phyloP scores from a whole-genome alignment of 805 yeast genomes.

The Torulaspora indica region DNA sequence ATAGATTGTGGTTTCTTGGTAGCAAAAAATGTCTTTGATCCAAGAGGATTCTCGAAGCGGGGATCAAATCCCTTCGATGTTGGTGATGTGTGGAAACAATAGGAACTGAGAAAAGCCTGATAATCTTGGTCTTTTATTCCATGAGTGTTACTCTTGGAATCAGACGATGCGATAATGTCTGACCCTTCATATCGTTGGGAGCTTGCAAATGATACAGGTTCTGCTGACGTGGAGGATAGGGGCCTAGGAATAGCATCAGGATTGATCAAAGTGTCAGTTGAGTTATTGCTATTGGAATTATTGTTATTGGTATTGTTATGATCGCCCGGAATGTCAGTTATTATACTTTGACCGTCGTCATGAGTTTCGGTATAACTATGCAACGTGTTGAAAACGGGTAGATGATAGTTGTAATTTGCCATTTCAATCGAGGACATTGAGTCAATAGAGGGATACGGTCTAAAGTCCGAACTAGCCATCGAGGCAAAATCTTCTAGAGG shows the following conservation, averaged over 20 bases:
- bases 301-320: conserved; percentile 1
- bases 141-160: background rate
- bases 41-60: background rate
- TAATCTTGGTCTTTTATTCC: conserved; percentile 22
- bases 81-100: conserved; percentile 26
- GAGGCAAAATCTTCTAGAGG: conserved; percentile 20
- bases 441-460: conserved; percentile 7
- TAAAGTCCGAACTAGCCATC: conserved; percentile 8
- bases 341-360: conserved; percentile 22
- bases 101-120: conserved; percentile 27
- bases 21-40: background rate
- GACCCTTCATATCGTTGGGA: background rate
- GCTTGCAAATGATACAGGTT: conserved; percentile 2
- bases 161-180: background rate
- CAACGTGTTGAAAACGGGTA: conserved; percentile 7
- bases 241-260: conserved; percentile 12
- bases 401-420: conserved; percentile 9
- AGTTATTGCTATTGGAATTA: conserved; percentile 10
- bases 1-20: background rate
- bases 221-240: conserved; percentile 8
- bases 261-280: conserved; percentile 21
- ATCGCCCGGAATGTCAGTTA: conserved; percentile 22
- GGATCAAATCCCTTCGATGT: conserved; percentile 1
- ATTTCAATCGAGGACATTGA: conserved; percentile 14
- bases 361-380: conserved; percentile 8